A percentile compares a stretch with the other conserved stretches of the same genome.
Evolutionary conservation across 352 stramenopile species (phyloP).

Genomic region (Phytopythium sindhum): DNA sequence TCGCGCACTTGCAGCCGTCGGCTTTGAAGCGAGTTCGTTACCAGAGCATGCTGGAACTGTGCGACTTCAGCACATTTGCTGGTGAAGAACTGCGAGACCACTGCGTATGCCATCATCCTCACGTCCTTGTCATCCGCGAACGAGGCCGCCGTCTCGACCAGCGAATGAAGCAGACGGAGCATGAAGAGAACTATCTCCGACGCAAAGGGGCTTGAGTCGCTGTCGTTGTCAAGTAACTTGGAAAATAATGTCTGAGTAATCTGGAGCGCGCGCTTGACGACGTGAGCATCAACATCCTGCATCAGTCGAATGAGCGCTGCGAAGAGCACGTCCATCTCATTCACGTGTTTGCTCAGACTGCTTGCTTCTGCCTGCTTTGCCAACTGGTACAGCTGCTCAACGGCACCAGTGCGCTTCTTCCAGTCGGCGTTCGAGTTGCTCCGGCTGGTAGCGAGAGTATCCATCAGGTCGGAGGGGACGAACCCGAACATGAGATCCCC

Average conservation of each 20-base stretch:
- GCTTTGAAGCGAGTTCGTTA: slow-evolving; percentile 35
- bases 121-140: slow-evolving; percentile 57
- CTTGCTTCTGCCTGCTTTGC: slow-evolving; percentile 29
- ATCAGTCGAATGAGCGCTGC: slow-evolving; percentile 45
- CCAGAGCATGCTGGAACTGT: slow-evolving; percentile 23
- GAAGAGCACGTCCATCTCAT: slow-evolving; percentile 34
- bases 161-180: slow-evolving; percentile 36
- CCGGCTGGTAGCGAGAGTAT: slow-evolving; percentile 21
- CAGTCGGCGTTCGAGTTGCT: slow-evolving; percentile 72
- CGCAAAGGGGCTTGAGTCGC: not conserved
- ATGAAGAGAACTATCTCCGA: slow-evolving; percentile 25
- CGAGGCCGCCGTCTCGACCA: slow-evolving; percentile 57
- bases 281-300: slow-evolving; percentile 61
- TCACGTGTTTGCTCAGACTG: slow-evolving; percentile 12
- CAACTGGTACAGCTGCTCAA: slow-evolving; percentile 48
- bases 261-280: slow-evolving; percentile 66
- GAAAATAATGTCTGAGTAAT: slow-evolving; percentile 50
- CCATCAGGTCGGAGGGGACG: slow-evolving; percentile 35
- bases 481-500: slow-evolving; percentile 43
- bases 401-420: slow-evolving; percentile 57
- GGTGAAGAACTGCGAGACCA: slow-evolving; percentile 35
- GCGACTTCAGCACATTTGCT: slow-evolving; percentile 17
- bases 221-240: slow-evolving; percentile 28
- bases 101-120: slow-evolving; percentile 24
- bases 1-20: slow-evolving; percentile 57